phyloP scores from a whole-genome alignment of 2,329 filamentous ascomycete species.

The Colletotrichum cordylinicola region DNA sequence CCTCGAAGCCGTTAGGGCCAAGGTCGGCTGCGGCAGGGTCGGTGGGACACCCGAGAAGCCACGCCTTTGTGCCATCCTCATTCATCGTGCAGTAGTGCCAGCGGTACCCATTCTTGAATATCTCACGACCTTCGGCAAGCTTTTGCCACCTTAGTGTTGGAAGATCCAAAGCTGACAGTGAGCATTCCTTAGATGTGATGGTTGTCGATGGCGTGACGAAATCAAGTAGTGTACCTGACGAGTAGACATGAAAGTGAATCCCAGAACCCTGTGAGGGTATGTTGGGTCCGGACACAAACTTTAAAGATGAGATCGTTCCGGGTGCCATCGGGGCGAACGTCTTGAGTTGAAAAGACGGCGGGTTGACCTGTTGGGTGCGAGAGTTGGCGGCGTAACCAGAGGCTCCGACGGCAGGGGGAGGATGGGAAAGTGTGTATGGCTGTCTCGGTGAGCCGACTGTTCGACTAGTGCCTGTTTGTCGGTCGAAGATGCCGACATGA shows the following conservation, averaged over 20 bases:
- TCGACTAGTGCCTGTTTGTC: slow-evolving; percentile 45
- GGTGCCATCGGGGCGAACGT: slow-evolving; percentile 85
- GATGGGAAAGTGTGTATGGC: slow-evolving; percentile 54
- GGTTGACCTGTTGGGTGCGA: slow-evolving; percentile 69
- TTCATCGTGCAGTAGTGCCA: slow-evolving; percentile 99
- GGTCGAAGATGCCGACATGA: slow-evolving; percentile 58
- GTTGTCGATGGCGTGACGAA: slow-evolving; percentile 93
- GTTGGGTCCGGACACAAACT: slow-evolving; percentile 86
- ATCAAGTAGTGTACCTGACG: slow-evolving; percentile 89
- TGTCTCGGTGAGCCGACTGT: slow-evolving; percentile 57
- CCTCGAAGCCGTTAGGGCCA: slow-evolving; percentile 77
- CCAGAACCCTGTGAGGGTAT: slow-evolving; percentile 89
- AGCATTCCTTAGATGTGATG: slow-evolving; percentile 86
- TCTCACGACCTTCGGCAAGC: slow-evolving; percentile 89
- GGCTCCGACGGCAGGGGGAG: slow-evolving; percentile 56
- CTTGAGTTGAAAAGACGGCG: slow-evolving; percentile 69
- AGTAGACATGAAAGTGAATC: slow-evolving; percentile 94
- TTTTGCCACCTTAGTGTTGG: slow-evolving; percentile 92
- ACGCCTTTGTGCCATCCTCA: slow-evolving; percentile 92
- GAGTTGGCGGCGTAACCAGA: slow-evolving; percentile 74
- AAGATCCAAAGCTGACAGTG: slow-evolving; percentile 86
- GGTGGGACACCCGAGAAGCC: slow-evolving; percentile 91
- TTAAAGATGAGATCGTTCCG: slow-evolving; percentile 86
- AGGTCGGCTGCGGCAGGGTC: slow-evolving; percentile 71
- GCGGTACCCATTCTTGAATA: slow-evolving; percentile 89